These are phyloP conservation scores for Saccharomycopsis sp. DNA, from an alignment of 805 yeast genomes.

Conservation along the genomic window DNA sequence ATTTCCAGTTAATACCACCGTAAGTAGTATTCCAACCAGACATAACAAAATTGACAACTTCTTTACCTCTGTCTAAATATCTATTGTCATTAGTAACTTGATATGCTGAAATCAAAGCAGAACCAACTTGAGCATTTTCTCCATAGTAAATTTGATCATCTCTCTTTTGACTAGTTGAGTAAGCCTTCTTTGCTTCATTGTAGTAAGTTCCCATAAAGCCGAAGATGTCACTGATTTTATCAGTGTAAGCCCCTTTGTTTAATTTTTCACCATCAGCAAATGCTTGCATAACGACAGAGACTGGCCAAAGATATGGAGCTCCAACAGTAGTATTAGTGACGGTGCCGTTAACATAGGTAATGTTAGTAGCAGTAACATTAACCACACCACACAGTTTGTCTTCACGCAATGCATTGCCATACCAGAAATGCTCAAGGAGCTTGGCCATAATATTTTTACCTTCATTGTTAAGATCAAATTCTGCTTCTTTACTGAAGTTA, in stretches of 20 bases:
- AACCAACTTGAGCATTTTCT: conserved; percentile 70
- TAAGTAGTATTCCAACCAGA: conserved; percentile 53
- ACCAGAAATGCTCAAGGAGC: conserved; percentile 8
- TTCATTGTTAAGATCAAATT: neutral
- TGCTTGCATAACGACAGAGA: conserved; percentile 59
- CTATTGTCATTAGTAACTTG: conserved; percentile 55
- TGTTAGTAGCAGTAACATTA: no score
- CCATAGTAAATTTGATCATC: conserved; percentile 64
- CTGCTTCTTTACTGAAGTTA: neutral
- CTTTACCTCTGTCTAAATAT: conserved; percentile 49
- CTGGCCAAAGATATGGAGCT: conserved; percentile 47
- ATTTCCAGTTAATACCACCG: conserved; percentile 68
- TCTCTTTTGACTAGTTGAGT: conserved; percentile 59
- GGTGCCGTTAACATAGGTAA: neutral
- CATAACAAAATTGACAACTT: conserved; percentile 53
- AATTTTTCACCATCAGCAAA: conserved; percentile 52
- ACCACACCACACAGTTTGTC: neutral
- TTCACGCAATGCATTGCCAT: neutral
- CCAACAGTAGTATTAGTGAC: neutral
- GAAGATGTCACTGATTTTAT: conserved; percentile 48
- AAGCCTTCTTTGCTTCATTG: conserved; percentile 43
- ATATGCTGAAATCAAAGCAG: conserved; percentile 57
- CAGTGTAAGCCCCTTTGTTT: conserved; percentile 30
- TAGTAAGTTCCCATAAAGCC: conserved; percentile 45
- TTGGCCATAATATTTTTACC: conserved; percentile 7